Evolutionary conservation across 2,329 filamentous ascomycete species (phyloP), one percentile per base, ranked within the genome.

Genomic region (Fusarium equiseti): DNA sequence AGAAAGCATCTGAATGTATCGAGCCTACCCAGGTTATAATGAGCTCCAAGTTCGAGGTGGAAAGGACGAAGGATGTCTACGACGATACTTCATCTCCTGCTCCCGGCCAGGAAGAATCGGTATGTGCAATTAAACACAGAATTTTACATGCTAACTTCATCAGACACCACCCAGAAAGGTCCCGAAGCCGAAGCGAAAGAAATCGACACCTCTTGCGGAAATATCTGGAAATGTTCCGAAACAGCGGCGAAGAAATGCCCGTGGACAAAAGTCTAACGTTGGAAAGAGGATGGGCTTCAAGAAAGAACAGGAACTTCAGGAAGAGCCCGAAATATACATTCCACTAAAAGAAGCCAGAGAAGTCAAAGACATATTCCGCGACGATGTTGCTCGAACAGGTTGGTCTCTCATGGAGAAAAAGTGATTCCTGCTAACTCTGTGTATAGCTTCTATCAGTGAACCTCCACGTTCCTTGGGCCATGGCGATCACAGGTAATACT

Each of bases 11-110:
- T 1, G 84, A 86, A 68, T 83, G 85, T 4, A 88, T 94, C 35
- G 86, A 88, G 60, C 87, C 90, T 11, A 87, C 81, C 0, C 92
- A 94, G 80, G 81, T 88, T 24, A 87, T 94, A 51, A 91, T 90
- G 81, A 84, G 86, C 35, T 75, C 82, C 4, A 81, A 85, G 38
- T 82, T 88, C 20, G 80, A 85, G 46, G 77, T 88, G 13, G 82
- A 86, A 73, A 83, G 85, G 54, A 78, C 82, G 29, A 85, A 88
- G 59, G 85, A 88, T 65, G 87, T 91, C 38, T 91, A 90, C 71
- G 87, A 87, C 46, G 88, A 88, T 42, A 84, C 83, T 43, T 86
- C 88, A 18, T 90, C 88, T 0, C 79, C 81, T 73, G 82, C 68
- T 38, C 77, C 78, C 35, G 80, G 77, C 20, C 77, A 80, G 59